Evolutionary conservation across 1,284 basidiomycete species (phyloP).

Genomic region (Papiliotrema nemorosa): DNA sequence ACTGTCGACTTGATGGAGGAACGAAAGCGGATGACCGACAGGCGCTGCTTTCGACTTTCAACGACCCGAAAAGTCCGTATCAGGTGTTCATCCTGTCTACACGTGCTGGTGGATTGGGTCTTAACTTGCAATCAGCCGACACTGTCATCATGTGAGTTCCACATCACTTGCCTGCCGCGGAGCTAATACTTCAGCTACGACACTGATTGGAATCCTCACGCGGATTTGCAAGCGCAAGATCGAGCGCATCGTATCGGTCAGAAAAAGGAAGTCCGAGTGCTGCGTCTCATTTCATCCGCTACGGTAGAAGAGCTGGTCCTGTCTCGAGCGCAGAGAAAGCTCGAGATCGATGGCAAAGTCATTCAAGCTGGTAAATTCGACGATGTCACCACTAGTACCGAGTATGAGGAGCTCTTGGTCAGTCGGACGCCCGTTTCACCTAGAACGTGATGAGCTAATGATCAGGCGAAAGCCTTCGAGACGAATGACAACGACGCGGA

Average conservation of each 20-base stretch:
- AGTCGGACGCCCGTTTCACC: constrained; percentile 36
- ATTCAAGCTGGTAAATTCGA: constrained; percentile 99
- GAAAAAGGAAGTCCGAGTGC: constrained; percentile 94
- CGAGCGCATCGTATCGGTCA: constrained; percentile 97
- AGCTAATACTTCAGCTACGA: constrained; percentile 41
- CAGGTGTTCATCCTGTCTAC: constrained; percentile 96
- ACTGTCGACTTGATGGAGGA: constrained; percentile 93
- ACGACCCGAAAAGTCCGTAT: constrained; percentile 83
- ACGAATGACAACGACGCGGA: constrained; percentile 76
- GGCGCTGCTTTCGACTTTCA: constrained; percentile 83
- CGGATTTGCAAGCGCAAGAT: constrained; percentile 81
- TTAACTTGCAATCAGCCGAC: constrained; percentile 97
- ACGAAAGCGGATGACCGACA: constrained; percentile 99
- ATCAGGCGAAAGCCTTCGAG: constrained; percentile 64
- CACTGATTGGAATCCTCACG: constrained; percentile 88
- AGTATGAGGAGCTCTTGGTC: constrained; percentile 91
- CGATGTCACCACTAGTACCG: constrained; percentile 96
- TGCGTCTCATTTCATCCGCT: constrained; percentile 96
- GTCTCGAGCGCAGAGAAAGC: constrained; percentile 89
- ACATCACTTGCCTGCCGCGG: not conserved
- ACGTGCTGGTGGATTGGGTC: constrained; percentile 92
- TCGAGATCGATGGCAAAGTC: constrained; percentile 99
- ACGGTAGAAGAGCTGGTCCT: constrained; percentile 98
- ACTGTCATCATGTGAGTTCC: constrained; percentile 91
- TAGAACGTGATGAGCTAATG: constrained; percentile 13